Evolutionary conservation across 2,329 filamentous ascomycete species (phyloP).

Genomic region (Aspergillus hiratsukae): DNA sequence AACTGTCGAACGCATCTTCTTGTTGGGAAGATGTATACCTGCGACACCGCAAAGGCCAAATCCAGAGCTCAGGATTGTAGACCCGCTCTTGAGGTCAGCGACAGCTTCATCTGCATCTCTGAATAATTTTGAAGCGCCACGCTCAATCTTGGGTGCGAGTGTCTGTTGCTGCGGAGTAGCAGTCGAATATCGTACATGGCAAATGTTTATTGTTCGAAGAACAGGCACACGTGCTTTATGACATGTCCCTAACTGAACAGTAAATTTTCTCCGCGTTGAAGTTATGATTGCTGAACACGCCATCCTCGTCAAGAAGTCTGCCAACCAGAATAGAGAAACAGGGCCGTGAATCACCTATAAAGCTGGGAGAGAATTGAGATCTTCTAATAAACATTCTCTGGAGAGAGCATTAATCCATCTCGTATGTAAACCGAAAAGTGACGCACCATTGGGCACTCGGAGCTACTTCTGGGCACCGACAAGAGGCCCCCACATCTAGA

Average conservation of each 20-base stretch:
- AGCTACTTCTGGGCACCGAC: slow-evolving; percentile 27
- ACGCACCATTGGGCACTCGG: slow-evolving; percentile 17
- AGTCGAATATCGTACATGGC: slow-evolving; percentile 18
- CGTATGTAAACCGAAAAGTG: slow-evolving; percentile 9
- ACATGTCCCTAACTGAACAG: slow-evolving; percentile 16
- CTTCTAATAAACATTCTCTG: background rate
- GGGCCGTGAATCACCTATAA: background rate
- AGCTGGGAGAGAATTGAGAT: background rate
- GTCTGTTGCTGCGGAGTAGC: slow-evolving; percentile 11
- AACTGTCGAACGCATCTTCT: background rate
- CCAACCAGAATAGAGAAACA: background rate
- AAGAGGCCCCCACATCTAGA: slow-evolving; percentile 2
- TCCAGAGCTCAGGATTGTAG: slow-evolving; percentile 68
- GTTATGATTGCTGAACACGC: slow-evolving; percentile 16
- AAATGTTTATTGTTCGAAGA: slow-evolving; percentile 3
- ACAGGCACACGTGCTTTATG: slow-evolving; percentile 9
- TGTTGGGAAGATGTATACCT: slow-evolving; percentile 39
- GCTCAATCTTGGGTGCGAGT: slow-evolving; percentile 24
- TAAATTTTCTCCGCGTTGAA: slow-evolving; percentile 22
- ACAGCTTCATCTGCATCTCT: slow-evolving; percentile 61
- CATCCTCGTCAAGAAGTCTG: slow-evolving; percentile 14
- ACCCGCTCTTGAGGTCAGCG: slow-evolving; percentile 65
- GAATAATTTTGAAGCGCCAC: slow-evolving; percentile 35
- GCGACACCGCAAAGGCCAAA: slow-evolving; percentile 79
- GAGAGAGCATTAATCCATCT: background rate